Base-by-base conservation (phyloP, 306 rosid genomes). In the Dryas octopetala region DNA sequence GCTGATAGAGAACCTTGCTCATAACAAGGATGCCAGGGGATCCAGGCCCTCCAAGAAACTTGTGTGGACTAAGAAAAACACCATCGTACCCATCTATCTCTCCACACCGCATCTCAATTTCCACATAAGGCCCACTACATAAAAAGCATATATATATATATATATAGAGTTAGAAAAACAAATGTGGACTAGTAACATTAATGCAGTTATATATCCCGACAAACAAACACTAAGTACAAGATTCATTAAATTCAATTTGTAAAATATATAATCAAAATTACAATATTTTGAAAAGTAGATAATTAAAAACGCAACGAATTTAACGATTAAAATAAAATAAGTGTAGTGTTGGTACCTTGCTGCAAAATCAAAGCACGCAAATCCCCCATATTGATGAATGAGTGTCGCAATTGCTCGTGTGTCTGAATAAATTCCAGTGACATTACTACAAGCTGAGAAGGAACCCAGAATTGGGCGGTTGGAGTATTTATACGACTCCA, bases 401-500 rank as follows among this genome's bases (percentile, higher is more conserved):
- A 91, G 97, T 52, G 15, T 70, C 58, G 98, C 91, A 73, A 93
- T 87, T 16, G 85, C 86, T 43, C 86, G 49, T 0, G 97, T 91
- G 28, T 93, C 87, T 0, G 96, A 70, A 83, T 58, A 84, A 23
- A 91, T 86, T 72, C 98, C 98, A 0, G 93, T 89, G 45, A 93
- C 97, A 80, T 93, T 91, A 65, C 98, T 93, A 77, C 97, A 91
- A 54, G 96, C 94, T 0, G 96, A 91, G 74, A 93, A 93, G 62
- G 97, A 91, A 23, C 97, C 98, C 85, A 93, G 77, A 48, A 93
- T 73, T 7, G 96, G 97, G 57, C 97, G 59, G 3, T 83, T 82
- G 12, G 79, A 73, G 17, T 41, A 12, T 73, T 88, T 83, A 48
- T 74, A 89, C 0, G 13, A 41, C 66, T 89, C 90, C 7, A 93